These are phyloP conservation scores for Aethionema arabicum DNA, from an alignment of 345 rosid species.

Conservation along the genomic window DNA sequence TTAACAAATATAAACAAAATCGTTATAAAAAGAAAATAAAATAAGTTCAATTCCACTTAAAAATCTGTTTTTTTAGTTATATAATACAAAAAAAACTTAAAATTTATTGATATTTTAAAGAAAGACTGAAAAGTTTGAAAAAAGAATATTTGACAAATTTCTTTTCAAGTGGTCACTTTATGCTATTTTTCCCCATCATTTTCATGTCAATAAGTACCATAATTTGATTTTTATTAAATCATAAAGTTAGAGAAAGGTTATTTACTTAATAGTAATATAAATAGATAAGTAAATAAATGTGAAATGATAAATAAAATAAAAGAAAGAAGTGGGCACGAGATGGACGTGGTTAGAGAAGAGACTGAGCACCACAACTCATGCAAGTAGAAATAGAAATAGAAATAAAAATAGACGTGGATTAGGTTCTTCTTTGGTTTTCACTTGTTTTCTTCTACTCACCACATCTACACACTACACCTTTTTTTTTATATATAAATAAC, in stretches of 20 bases:
- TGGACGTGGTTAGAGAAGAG: slow-evolving; percentile 47
- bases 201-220: too few species aligned
- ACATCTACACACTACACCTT: slow-evolving; percentile 26
- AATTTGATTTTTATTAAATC: too few species aligned
- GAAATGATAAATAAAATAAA: slow-evolving; percentile 11
- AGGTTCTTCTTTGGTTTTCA: slow-evolving; percentile 48
- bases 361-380: slow-evolving; percentile 54
- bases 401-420: slow-evolving; percentile 66
- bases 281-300: slow-evolving; percentile 11
- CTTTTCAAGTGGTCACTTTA: background rate
- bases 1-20: too few species aligned
- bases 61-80: too few species aligned
- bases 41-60: too few species aligned
- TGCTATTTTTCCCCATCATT: background rate
- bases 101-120: too few species aligned
- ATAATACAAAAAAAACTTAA: too few species aligned
- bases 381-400: slow-evolving; percentile 47
- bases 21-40: too few species aligned
- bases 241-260: background rate
- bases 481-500: slow-evolving; percentile 9
- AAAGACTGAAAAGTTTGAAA: too few species aligned
- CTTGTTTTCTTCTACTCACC: slow-evolving; percentile 32
- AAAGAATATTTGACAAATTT: too few species aligned
- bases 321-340: slow-evolving; percentile 30
- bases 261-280: background rate